These are phyloP conservation scores for Pseudogymnoascus sp. DNA, from an alignment of 2,329 filamentous ascomycete species.

Conservation along the genomic window DNA sequence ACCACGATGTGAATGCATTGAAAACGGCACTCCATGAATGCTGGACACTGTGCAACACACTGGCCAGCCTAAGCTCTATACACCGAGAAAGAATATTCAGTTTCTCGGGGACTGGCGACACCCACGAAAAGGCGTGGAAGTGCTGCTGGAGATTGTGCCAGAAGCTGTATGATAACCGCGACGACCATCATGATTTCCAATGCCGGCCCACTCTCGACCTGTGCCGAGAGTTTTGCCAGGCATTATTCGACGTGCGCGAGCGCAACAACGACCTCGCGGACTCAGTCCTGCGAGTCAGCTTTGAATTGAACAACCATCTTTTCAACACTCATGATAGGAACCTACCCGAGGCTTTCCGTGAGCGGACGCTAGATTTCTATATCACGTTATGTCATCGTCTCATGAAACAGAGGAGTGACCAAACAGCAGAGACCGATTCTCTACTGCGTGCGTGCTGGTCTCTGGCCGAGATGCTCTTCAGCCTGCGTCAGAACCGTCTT, in stretches of 20 bases:
- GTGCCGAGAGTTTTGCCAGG: conserved; percentile 85
- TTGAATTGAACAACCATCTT: conserved; percentile 90
- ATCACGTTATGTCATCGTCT: conserved; percentile 85
- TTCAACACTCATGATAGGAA: conserved; percentile 85
- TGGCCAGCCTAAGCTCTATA: conserved; percentile 75
- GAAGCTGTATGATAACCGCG: conserved; percentile 72
- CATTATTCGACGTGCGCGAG: conserved; percentile 76
- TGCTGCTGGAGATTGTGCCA: conserved; percentile 91
- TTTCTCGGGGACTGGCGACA: conserved; percentile 59
- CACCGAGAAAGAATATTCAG: conserved; percentile 73
- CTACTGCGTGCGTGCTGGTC: conserved; percentile 82
- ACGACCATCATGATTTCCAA: conserved; percentile 60
- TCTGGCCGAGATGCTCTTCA: conserved; percentile 87
- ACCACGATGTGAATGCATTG: conserved; percentile 58
- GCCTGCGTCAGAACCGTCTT: conserved; percentile 69
- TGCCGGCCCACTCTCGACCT: conserved; percentile 72
- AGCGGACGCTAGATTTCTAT: conserved; percentile 88
- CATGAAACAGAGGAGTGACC: conserved; percentile 84
- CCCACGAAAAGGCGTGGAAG: conserved; percentile 84
- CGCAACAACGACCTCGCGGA: conserved; percentile 72
- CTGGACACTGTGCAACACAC: conserved; percentile 88
- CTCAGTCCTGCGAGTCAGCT: conserved; percentile 82
- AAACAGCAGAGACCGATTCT: conserved; percentile 74
- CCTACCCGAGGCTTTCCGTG: conserved; percentile 76
- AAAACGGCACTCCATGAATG: conserved; percentile 74